These are phyloP conservation scores for Candida krabiensis DNA, from an alignment of 805 yeast species.

Conservation along the genomic window DNA sequence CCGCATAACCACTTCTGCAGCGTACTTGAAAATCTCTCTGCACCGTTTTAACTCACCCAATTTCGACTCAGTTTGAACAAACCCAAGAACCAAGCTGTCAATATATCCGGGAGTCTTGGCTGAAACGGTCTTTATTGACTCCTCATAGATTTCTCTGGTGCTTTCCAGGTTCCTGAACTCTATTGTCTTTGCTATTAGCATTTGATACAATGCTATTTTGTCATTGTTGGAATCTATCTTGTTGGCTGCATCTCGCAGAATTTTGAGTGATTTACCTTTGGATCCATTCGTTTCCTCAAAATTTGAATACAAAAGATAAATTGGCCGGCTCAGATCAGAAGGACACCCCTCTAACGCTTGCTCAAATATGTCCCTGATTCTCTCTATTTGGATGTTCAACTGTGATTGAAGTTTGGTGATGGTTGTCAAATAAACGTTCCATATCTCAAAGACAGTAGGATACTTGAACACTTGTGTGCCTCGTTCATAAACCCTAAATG, in stretches of 20 bases:
- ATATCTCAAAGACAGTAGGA: constrained; percentile 65
- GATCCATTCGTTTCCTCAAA: constrained; percentile 62
- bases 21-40: constrained; percentile 59
- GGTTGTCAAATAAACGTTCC: constrained; percentile 65
- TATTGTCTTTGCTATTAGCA: constrained; percentile 41
- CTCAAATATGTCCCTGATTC: constrained; percentile 74
- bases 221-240: constrained; percentile 28
- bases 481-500: constrained; percentile 63
- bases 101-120: constrained; percentile 28
- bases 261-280: constrained; percentile 46
- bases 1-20: constrained; percentile 44
- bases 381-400: constrained; percentile 42
- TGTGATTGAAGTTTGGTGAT: constrained; percentile 37
- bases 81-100: constrained; percentile 48
- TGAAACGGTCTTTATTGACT: constrained; percentile 42
- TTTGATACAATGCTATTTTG: constrained; percentile 42
- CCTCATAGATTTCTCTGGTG: constrained; percentile 49
- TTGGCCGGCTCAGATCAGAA: constrained; percentile 41
- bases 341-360: constrained; percentile 59
- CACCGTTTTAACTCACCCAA: constrained; percentile 58
- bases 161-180: constrained; percentile 40
- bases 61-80: constrained; percentile 56
- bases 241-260: constrained; percentile 44
- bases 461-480: constrained; percentile 63
- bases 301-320: constrained; percentile 56